Conservation (phyloP, 345 rosid genomes). For the Theobroma cacao region DNA sequence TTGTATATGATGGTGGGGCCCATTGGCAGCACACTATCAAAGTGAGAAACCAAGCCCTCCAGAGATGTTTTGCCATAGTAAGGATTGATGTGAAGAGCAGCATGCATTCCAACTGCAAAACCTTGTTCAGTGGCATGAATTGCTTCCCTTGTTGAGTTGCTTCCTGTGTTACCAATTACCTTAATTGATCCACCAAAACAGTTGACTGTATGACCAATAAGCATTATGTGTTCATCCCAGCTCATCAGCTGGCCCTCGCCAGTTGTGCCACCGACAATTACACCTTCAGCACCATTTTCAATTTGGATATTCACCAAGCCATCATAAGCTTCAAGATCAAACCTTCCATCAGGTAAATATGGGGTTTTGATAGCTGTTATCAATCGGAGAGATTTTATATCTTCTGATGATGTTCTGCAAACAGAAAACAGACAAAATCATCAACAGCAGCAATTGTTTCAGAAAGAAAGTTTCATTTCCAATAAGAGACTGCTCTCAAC, state of each 20-base stretch:
- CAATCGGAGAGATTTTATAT: constrained; percentile 63
- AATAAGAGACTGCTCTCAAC: not conserved
- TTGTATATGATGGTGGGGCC: constrained; percentile 88
- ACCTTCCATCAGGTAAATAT: constrained; percentile 87
- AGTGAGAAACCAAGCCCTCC: constrained; percentile 70
- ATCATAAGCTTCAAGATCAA: constrained; percentile 89
- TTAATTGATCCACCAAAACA: constrained; percentile 73
- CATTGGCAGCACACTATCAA: constrained; percentile 69
- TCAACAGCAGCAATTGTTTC: constrained; percentile 12
- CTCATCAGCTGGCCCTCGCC: constrained; percentile 97
- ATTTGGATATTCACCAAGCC: constrained; percentile 71
- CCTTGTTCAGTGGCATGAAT: constrained; percentile 90
- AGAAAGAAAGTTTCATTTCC: not conserved
- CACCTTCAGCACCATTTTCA: constrained; percentile 63
- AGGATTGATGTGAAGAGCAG: constrained; percentile 92
- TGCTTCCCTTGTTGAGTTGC: constrained; percentile 90
- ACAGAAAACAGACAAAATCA: constrained; percentile 6
- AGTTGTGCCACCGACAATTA: constrained; percentile 87
- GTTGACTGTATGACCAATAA: constrained; percentile 81
- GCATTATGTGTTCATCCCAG: constrained; percentile 96
- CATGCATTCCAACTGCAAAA: constrained; percentile 93
- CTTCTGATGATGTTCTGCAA: constrained; percentile 72
- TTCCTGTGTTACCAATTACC: constrained; percentile 85
- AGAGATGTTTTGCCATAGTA: constrained; percentile 88
- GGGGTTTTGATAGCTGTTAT: constrained; percentile 95